Percentiles rank a stretch among this genome's conserved stretches.
These are phyloP conservation scores for Ochetophila trinervis DNA, from an alignment of 306 rosid genomes.

Conservation along the genomic window DNA sequence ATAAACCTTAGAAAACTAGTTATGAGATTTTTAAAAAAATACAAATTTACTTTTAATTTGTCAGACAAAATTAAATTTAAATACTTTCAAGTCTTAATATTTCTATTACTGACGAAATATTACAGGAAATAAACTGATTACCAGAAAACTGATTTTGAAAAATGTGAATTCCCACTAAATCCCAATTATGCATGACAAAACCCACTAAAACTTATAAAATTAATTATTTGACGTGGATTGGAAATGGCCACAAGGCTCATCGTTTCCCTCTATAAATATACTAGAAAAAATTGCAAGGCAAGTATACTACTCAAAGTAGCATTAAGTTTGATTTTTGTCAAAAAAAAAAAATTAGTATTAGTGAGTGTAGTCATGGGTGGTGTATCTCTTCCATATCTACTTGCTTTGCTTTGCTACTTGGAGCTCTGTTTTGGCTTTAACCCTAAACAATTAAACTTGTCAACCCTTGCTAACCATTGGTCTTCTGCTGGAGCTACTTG, in stretches of 20 bases:
- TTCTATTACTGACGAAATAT: no score
- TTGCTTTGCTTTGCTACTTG: conserved; percentile 24
- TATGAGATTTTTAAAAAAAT: no score
- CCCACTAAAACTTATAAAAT: not conserved
- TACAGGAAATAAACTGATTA: no score
- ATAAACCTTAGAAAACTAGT: no score
- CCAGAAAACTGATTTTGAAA: no score
- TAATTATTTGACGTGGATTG: not conserved
- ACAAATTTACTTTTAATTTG: no score
- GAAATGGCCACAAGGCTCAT: conserved; percentile 1
- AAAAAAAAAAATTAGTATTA: no score
- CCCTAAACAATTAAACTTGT: conserved; percentile 25
- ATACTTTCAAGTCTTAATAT: no score
- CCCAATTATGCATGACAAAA: no score
- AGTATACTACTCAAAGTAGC: not conserved
- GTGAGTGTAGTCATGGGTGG: conserved; percentile 16
- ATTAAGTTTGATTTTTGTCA: no score
- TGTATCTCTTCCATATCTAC: not conserved
- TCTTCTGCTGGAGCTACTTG: conserved; percentile 42
- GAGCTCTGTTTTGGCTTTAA: conserved; percentile 22
- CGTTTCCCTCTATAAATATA: conserved; percentile 18
- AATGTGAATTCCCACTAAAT: no score
- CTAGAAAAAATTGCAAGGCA: not conserved
- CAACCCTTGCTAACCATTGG: conserved; percentile 29
- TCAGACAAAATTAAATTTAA: no score